phyloP scores from a whole-genome alignment of 202 grass and related monocot genomes.

The Carex sylvatica region DNA sequence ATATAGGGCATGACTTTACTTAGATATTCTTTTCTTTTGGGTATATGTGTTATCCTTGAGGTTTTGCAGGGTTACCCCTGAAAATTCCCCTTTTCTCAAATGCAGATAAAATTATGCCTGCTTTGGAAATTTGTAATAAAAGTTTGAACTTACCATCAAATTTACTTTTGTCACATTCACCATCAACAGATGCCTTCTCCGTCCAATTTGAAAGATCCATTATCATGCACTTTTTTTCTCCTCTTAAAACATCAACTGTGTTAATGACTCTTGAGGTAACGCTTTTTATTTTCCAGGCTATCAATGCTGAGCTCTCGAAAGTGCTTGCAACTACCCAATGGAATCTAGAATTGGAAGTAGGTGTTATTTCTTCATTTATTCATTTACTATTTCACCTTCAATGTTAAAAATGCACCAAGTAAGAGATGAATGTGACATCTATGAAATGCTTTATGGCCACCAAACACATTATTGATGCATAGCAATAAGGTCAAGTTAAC shows the following conservation, averaged over 20 bases:
- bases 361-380: constrained; percentile 24
- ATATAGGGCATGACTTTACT: not conserved
- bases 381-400: not conserved
- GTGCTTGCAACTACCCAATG: constrained; percentile 69
- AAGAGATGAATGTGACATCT: not conserved
- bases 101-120: not conserved
- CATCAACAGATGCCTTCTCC: not conserved
- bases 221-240: not conserved
- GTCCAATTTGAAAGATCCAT: not conserved
- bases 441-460: not conserved
- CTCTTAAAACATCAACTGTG: not conserved
- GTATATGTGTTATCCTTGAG: not conserved
- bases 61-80: not conserved
- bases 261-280: not conserved
- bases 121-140: not conserved
- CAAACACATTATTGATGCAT: not conserved
- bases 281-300: constrained; percentile 41
- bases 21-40: not conserved
- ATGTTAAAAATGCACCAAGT: not conserved
- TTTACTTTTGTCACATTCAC: not conserved
- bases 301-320: constrained; percentile 82
- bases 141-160: not conserved
- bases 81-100: not conserved
- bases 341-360: constrained; percentile 77
- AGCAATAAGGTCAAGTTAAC: not conserved